Evolutionary conservation across 148 eudicot species (phyloP).

Genomic region (Camellia sinensis): DNA sequence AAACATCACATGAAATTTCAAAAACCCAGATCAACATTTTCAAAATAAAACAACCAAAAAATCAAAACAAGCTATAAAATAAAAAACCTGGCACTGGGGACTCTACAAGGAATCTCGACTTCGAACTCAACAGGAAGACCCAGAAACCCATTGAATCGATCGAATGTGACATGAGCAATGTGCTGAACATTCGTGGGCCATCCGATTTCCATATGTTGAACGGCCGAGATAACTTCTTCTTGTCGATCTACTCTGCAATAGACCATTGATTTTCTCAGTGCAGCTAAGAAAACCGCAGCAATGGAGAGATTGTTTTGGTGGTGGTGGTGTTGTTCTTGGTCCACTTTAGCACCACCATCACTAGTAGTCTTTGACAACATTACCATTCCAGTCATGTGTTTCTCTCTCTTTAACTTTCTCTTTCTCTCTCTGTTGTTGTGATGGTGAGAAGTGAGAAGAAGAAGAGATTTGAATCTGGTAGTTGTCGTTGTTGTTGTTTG

Average conservation of each 20-base stretch:
- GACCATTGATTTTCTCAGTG: constrained; percentile 54
- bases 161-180: constrained; percentile 86
- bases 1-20: not conserved
- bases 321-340: constrained; percentile 24
- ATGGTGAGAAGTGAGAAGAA: constrained; percentile 2
- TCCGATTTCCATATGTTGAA: constrained; percentile 82
- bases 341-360: constrained; percentile 14
- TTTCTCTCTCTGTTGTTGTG: constrained; percentile 10
- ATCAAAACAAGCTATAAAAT: not conserved
- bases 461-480: not conserved
- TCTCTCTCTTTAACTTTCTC: constrained; percentile 14
- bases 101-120: constrained; percentile 65
- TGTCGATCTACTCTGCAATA: constrained; percentile 42
- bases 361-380: constrained; percentile 43
- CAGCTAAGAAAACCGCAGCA: constrained; percentile 39
- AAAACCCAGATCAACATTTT: not conserved
- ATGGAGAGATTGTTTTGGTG: constrained; percentile 44
- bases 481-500: not conserved
- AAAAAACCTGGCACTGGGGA: constrained; percentile 83
- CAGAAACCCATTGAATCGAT: constrained; percentile 75
- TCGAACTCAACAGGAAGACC: constrained; percentile 82
- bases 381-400: constrained; percentile 39
- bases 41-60: not conserved
- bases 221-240: constrained; percentile 40
- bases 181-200: constrained; percentile 96